These are phyloP conservation scores for Paramecium tetraurelia DNA, from an alignment of 73 alveolate species.

Conservation along the genomic window DNA sequence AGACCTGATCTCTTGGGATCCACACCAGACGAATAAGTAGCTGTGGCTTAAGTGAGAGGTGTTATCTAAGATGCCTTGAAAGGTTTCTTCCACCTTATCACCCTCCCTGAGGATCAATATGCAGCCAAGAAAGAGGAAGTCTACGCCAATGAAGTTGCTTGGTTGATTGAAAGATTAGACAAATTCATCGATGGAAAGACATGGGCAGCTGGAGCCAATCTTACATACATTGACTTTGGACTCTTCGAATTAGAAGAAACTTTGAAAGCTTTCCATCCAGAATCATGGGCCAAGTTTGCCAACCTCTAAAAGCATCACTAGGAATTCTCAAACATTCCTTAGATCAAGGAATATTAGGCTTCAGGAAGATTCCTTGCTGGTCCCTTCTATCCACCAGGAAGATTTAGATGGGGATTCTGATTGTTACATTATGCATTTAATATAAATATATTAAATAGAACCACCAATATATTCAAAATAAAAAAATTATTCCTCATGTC, in stretches of 20 bases:
- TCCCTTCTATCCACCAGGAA: constrained; percentile 16
- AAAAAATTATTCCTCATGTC: no score
- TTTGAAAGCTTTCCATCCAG: not conserved
- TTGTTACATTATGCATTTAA: not conserved
- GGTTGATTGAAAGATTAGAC: not conserved
- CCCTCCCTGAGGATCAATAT: not conserved
- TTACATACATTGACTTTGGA: constrained; percentile 11
- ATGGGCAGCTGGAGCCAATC: constrained; percentile 57
- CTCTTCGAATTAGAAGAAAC: constrained; percentile 53
- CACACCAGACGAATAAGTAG: constrained; percentile 47
- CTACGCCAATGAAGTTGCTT: not conserved
- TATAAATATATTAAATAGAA: not conserved
- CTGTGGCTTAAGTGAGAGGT: constrained; percentile 26
- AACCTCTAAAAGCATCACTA: not conserved
- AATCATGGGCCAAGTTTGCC: not conserved
- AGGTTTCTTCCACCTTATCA: not conserved
- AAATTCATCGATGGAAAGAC: constrained; percentile 48
- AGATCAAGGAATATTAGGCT: not conserved
- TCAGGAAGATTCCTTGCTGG: not conserved
- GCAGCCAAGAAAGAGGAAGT: constrained; percentile 8
- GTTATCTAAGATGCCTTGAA: constrained; percentile 33
- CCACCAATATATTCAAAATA: not conserved
- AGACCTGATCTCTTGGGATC: constrained; percentile 52
- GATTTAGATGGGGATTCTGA: constrained; percentile 18
- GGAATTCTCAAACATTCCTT: not conserved